phyloP scores from a whole-genome alignment of 176 grass and related monocot species.

The Themeda triandra region DNA sequence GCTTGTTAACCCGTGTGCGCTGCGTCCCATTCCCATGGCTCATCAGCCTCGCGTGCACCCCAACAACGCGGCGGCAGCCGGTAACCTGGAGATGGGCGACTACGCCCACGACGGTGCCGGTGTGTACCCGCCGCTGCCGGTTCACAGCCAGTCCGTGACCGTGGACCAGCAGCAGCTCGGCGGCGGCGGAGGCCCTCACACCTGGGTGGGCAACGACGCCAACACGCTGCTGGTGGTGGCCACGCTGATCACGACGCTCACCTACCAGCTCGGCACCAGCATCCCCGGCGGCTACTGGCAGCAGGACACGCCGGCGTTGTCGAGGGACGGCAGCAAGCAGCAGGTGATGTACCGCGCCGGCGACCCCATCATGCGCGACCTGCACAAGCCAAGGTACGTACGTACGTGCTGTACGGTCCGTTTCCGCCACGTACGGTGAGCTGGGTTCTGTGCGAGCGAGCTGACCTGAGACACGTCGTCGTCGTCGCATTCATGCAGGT shows the following conservation, averaged over 20 bases:
- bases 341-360: constrained; percentile 14
- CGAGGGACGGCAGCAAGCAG: neutral
- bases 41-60: constrained; percentile 3
- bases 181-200: neutral
- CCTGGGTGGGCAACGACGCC: constrained; percentile 44
- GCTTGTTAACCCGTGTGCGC: neutral
- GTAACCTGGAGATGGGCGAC: constrained; percentile 12
- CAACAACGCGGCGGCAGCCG: neutral
- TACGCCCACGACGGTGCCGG: neutral
- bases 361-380: constrained; percentile 61
- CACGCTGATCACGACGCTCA: constrained; percentile 57
- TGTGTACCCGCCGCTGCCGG: neutral
- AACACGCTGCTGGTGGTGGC: constrained; percentile 55
- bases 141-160: neutral
- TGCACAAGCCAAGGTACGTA: constrained; percentile 26
- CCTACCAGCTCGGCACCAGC: constrained; percentile 52
- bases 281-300: constrained; percentile 56
- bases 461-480: neutral
- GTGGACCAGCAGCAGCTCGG: constrained; percentile 9
- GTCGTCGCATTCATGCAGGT: neutral
- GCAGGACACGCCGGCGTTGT: neutral
- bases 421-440: neutral
- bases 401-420: neutral
- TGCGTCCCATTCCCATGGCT: neutral
- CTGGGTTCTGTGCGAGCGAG: neutral